Conservation (phyloP, 225 moss, liverwort and hornwort species). For the Straminergon stramineum region DNA sequence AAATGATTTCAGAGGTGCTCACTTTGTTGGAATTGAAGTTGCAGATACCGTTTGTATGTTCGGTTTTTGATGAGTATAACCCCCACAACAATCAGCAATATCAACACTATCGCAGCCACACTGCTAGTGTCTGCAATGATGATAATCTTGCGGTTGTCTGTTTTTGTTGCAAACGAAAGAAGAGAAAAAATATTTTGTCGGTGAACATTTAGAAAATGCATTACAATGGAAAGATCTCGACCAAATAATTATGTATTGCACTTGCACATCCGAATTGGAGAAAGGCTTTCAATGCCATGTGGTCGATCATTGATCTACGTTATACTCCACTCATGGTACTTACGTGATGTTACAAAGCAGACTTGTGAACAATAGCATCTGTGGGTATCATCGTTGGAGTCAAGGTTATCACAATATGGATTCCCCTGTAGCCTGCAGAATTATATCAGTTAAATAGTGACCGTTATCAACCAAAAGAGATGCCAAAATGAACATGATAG, state of each 20-base stretch:
- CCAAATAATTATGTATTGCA: neutral
- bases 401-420: too few species aligned
- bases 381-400: too few species aligned
- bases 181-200: neutral
- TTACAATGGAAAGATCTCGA: neutral
- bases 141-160: neutral
- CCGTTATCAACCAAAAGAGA: neutral
- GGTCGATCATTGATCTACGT: too few species aligned
- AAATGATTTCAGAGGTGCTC: neutral
- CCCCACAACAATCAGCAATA: neutral
- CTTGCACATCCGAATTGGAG: neutral
- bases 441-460: neutral
- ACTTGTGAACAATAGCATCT: too few species aligned
- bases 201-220: neutral
- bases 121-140: neutral
- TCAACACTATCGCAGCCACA: neutral
- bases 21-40: neutral
- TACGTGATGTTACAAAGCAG: too few species aligned
- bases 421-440: too few species aligned
- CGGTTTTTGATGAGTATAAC: neutral
- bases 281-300: too few species aligned
- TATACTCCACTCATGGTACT: too few species aligned
- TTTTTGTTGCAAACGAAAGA: neutral
- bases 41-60: neutral
- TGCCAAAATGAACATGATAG: neutral